These are phyloP conservation scores for Eucalyptus pauciflora DNA, from an alignment of 345 rosid species.

Conservation along the genomic window DNA sequence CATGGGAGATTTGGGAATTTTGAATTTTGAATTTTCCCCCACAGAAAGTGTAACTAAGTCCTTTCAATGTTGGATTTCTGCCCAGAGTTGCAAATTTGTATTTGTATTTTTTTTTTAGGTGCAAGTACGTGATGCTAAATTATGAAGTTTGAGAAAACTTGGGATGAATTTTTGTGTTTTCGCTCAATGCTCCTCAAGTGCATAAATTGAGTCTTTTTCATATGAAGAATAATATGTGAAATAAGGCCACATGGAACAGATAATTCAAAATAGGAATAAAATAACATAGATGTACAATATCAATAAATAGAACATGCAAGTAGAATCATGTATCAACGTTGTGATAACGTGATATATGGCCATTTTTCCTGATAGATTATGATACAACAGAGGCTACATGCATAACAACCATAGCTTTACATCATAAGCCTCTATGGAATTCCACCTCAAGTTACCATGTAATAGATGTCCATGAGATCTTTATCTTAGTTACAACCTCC, in stretches of 20 bases:
- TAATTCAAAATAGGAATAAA: neutral
- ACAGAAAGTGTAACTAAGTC: neutral
- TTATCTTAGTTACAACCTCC: neutral
- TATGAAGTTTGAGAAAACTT: neutral
- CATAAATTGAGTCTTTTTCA: neutral
- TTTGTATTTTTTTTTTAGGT: too few species aligned
- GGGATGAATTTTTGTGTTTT: neutral
- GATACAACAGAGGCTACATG: neutral
- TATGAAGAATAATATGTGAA: neutral
- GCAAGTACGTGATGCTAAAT: neutral
- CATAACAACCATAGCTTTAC: too few species aligned
- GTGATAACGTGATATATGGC: neutral
- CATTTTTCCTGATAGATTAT: neutral
- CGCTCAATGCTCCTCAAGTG: neutral
- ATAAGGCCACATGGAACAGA: neutral
- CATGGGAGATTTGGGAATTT: neutral
- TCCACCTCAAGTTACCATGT: too few species aligned
- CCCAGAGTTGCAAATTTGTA: neutral
- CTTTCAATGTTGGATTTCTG: neutral
- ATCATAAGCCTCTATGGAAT: neutral
- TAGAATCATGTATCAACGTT: neutral
- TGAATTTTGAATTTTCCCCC: neutral
- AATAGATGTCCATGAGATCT: neutral
- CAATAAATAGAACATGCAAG: neutral
- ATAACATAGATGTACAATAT: neutral